These are phyloP conservation scores for Dioszegia hungarica DNA, from an alignment of 768 basidiomycete genomes.

Conservation along the genomic window DNA sequence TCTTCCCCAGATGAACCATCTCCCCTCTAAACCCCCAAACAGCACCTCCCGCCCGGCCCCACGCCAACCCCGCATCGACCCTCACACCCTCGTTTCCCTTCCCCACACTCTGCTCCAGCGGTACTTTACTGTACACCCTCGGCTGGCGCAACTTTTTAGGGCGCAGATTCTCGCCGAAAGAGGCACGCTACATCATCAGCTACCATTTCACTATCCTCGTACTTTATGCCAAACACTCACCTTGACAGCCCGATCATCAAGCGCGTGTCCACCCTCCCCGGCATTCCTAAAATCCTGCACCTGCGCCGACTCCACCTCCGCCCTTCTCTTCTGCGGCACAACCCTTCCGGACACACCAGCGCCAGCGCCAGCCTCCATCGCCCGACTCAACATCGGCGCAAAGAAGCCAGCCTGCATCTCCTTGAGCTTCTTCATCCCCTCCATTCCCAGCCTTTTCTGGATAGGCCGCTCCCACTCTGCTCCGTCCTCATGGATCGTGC, in stretches of 20 bases:
- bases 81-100: constrained; percentile 62
- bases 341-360: too few species aligned
- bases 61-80: constrained; percentile 74
- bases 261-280: constrained; percentile 38
- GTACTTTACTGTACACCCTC: constrained; percentile 73
- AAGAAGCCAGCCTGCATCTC: constrained; percentile 48
- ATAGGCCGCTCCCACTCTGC: constrained; percentile 24
- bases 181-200: constrained; percentile 59
- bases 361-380: constrained; percentile 11
- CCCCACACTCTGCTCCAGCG: constrained; percentile 57
- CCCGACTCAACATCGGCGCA: constrained; percentile 10
- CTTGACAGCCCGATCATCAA: constrained; percentile 39
- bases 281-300: constrained; percentile 47
- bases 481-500: constrained; percentile 3
- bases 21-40: constrained; percentile 82
- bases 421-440: constrained; percentile 38
- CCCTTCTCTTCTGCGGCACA: constrained; percentile 9
- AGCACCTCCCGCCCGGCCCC: constrained; percentile 82
- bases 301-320: neutral
- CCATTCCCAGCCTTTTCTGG: constrained; percentile 25
- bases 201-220: too few species aligned
- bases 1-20: constrained; percentile 68
- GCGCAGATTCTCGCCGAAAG: constrained; percentile 66
- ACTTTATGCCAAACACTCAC: constrained; percentile 17
- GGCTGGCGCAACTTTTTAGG: constrained; percentile 67